phyloP scores from a whole-genome alignment of 1,284 basidiomycete species.

The Pascua sp. region DNA sequence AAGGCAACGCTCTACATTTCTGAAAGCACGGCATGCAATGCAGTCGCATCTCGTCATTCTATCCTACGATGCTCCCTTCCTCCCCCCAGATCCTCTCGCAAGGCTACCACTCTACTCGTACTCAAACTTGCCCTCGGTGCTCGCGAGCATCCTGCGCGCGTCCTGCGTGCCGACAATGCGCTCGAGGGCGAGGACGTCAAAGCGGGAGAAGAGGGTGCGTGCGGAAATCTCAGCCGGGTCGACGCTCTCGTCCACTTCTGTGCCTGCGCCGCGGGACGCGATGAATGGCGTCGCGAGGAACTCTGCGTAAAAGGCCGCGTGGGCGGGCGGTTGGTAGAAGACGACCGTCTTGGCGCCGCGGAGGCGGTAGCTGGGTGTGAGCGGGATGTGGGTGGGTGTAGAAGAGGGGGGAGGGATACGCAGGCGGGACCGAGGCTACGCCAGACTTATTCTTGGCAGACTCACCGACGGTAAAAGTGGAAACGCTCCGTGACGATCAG shows the following conservation, averaged over 20 bases:
- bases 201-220: conserved; percentile 75
- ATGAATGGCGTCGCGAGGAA: conserved; percentile 82
- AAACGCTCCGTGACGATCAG: conserved; percentile 92
- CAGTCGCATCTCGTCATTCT: too few relatives aligned
- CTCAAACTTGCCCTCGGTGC: not conserved
- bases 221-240: conserved; percentile 75
- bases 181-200: conserved; percentile 81
- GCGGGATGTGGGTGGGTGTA: conserved; percentile 4
- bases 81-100: not conserved
- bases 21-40: too few relatives aligned
- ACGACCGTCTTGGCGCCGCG: conserved; percentile 86
- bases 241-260: conserved; percentile 28
- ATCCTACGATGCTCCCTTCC: too few relatives aligned
- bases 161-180: conserved; percentile 61
- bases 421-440: too few relatives aligned
- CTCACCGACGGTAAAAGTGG: conserved; percentile 87
- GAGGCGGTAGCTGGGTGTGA: conserved; percentile 68
- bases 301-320: conserved; percentile 88
- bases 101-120: not conserved
- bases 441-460: too few relatives aligned
- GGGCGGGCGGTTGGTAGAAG: conserved; percentile 88
- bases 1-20: too few relatives aligned
- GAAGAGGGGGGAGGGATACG: not conserved
- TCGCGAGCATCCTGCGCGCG: conserved; percentile 45
- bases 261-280: conserved; percentile 46